Evolutionary conservation across 371 early-diverging fungal genomes (phyloP), one percentile per base, ranked within the genome.

Genomic region (Mucor velutinosus): DNA sequence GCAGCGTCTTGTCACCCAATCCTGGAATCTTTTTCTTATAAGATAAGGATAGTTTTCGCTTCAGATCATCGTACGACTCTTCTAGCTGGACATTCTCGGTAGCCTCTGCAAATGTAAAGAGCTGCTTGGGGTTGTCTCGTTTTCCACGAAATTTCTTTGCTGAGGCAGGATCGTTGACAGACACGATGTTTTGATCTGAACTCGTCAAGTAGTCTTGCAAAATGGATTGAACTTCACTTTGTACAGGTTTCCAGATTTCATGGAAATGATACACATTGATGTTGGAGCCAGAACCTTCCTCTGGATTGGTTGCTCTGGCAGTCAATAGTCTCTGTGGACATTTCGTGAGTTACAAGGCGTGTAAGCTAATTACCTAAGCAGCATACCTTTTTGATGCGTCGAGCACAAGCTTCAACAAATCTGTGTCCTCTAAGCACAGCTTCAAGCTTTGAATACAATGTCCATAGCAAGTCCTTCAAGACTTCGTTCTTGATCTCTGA

Each of bases 351-450:
- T n/a, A 12, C 37, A 35, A 12, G 12, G 12, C 37, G 33, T 12
- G 3, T 12, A 33, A 10, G 37, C 7, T 8, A 33, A 5, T 4
- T 33, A 33, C 7, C 33, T 8, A 33, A 35, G 3, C 37, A 35
- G 8, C 8, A 4, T 71, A 82, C 83, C 77, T 78, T 79, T 61
- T 77, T 76, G 8, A 84, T 77, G 25, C 78, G 67, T 60, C 75
- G 67, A 1, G 83, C 76, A 65, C 83, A 75, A 10, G 76, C 76
- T 51, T 89, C 83, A 21, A 94, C 82, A 67, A 91, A 93, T 23
- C 89, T 83, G 68, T 95, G 95, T 25, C 92, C 95, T 58, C 93
- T 89, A 1, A 95, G 74, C 8, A 95, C 91, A 7, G 91, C 85
- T 70, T 94, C 93, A 21, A 95, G 72, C 67, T 94, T 93, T 0